Evolutionary conservation across 106 monocot species (phyloP).

Genomic region (Dendrobium nobile): DNA sequence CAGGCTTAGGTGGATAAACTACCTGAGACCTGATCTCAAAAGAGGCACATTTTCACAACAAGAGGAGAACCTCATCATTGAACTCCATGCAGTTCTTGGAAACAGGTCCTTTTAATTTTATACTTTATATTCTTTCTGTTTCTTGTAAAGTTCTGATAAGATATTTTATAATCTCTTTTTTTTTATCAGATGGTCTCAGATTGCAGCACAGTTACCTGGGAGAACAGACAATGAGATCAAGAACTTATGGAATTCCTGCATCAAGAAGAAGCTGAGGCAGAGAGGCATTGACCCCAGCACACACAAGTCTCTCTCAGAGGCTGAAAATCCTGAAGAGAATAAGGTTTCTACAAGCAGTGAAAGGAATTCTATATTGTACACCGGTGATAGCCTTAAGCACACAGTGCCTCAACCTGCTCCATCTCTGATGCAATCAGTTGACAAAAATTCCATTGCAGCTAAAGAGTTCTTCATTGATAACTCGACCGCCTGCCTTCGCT

Average conservation of each 20-base stretch:
- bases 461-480: background rate
- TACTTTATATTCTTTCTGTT: background rate
- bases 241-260: slow-evolving; percentile 47
- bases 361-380: background rate
- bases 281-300: slow-evolving; percentile 45
- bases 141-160: background rate
- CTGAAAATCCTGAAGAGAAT: slow-evolving; percentile 3
- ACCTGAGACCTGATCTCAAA: slow-evolving; percentile 78
- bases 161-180: background rate
- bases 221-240: slow-evolving; percentile 55
- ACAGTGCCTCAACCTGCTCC: background rate
- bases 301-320: slow-evolving; percentile 31
- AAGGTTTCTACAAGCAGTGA: background rate
- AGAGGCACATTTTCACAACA: slow-evolving; percentile 83
- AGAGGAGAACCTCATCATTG: slow-evolving; percentile 75
- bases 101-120: slow-evolving; percentile 44
- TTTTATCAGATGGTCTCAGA: slow-evolving; percentile 37
- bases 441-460: background rate
- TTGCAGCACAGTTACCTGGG: slow-evolving; percentile 37
- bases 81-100: slow-evolving; percentile 70
- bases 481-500: background rate
- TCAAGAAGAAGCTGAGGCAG: slow-evolving; percentile 48
- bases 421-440: background rate
- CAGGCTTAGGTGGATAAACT: slow-evolving; percentile 86
- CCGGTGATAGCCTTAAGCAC: background rate